A percentile compares a stretch with the other conserved stretches of the same genome.
Conservation (phyloP, 305 asterid genomes). For the Fraxinus ornus region DNA sequence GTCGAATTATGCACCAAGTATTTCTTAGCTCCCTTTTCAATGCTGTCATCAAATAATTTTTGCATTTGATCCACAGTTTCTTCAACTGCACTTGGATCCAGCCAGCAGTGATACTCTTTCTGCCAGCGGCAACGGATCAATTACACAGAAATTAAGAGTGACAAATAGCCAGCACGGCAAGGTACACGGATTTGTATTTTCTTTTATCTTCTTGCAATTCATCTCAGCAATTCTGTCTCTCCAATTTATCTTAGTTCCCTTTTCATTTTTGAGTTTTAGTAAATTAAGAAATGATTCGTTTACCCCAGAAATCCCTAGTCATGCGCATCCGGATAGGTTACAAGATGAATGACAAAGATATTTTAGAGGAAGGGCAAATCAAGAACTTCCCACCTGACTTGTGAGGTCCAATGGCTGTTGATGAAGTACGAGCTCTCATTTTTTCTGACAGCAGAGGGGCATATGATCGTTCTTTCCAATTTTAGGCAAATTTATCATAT, state of each 20-base stretch:
- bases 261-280: background rate
- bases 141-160: constrained; percentile 71
- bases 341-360: constrained; percentile 66
- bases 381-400: constrained; percentile 78
- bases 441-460: constrained; percentile 22
- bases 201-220: constrained; percentile 3
- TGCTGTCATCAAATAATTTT: constrained; percentile 4
- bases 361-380: constrained; percentile 92
- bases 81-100: constrained; percentile 94
- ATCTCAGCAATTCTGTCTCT: background rate
- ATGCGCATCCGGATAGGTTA: constrained; percentile 88
- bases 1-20: background rate
- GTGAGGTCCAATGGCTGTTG: constrained; percentile 34
- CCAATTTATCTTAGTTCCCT: background rate
- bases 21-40: background rate
- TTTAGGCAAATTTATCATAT: constrained; percentile 31
- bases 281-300: constrained; percentile 5
- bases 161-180: constrained; percentile 89
- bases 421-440: constrained; percentile 24
- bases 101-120: constrained; percentile 86
- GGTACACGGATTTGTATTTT: constrained; percentile 42
- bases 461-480: constrained; percentile 32
- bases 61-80: constrained; percentile 53
- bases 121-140: constrained; percentile 55
- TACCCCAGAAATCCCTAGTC: constrained; percentile 74